Percentiles rank a stretch among this genome's conserved stretches.
Evolutionary conservation across 1,139 yeast species (phyloP).

Genomic region (Hyphopichia fennica): DNA sequence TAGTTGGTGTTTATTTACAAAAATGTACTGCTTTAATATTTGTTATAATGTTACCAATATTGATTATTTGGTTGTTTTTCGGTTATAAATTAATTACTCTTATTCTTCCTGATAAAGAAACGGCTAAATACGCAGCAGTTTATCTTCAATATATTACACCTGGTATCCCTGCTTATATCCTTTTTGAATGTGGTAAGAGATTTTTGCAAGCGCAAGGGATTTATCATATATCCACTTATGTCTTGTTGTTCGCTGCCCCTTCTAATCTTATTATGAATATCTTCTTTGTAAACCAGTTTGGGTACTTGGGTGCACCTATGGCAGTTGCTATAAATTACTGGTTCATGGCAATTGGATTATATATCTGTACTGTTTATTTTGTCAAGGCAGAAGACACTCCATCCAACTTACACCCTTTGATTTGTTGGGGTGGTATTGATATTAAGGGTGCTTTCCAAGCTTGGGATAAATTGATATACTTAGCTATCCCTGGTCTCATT

Average conservation of each 20-base stretch:
- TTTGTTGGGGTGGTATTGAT: constrained; percentile 41
- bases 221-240: constrained; percentile 52
- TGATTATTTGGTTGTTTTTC: constrained; percentile 49
- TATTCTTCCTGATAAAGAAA: constrained; percentile 44
- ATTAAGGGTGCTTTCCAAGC: constrained; percentile 35
- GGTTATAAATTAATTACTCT: constrained; percentile 39
- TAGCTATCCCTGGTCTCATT: constrained; percentile 57
- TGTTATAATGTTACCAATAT: constrained; percentile 50
- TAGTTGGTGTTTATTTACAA: constrained; percentile 56
- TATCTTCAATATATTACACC: constrained; percentile 50
- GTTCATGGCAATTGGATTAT: constrained; percentile 53
- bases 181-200: constrained; percentile 55
- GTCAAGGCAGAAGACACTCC: constrained; percentile 42
- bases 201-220: constrained; percentile 56
- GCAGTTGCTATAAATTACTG: constrained; percentile 60
- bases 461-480: constrained; percentile 47
- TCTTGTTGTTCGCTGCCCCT: constrained; percentile 53
- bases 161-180: constrained; percentile 57
- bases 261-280: constrained; percentile 51
- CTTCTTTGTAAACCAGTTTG: constrained; percentile 39
- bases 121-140: constrained; percentile 53
- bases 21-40: constrained; percentile 54
- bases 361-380: constrained; percentile 36
- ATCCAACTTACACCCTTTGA: constrained; percentile 40
- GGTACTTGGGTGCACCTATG: constrained; percentile 58